Conservation (phyloP, 371 early-diverging fungal genomes). For the Actinomucor elegans region DNA sequence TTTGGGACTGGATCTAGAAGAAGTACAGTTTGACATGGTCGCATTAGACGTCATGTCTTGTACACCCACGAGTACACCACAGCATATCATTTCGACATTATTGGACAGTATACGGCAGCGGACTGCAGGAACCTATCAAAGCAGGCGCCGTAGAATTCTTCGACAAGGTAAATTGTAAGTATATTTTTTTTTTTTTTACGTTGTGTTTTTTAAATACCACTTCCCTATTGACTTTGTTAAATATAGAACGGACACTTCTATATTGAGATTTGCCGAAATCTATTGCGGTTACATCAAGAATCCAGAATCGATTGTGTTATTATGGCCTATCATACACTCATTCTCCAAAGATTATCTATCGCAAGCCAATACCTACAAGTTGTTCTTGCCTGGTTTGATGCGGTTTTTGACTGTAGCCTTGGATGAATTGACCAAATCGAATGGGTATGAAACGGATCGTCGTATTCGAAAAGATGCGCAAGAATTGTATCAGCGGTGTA, state of each 20-base stretch:
- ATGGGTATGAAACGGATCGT: constrained; percentile 59
- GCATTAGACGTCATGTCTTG: constrained; percentile 51
- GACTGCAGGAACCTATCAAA: constrained; percentile 49
- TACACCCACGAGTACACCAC: constrained; percentile 55
- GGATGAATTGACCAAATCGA: constrained; percentile 50
- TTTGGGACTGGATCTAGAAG: constrained; percentile 32
- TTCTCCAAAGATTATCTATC: constrained; percentile 69
- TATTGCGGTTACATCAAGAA: constrained; percentile 51
- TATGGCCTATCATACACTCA: constrained; percentile 66
- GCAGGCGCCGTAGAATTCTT: constrained; percentile 34
- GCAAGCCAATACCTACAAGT: constrained; percentile 62
- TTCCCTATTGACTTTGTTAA: too few species aligned
- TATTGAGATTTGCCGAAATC: constrained; percentile 61
- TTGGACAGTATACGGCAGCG: constrained; percentile 58
- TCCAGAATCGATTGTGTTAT: constrained; percentile 50
- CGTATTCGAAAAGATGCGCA: constrained; percentile 67
- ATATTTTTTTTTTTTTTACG: constrained; percentile 1
- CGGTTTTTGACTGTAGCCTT: constrained; percentile 62
- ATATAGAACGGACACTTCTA: constrained; percentile 60
- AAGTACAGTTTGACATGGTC: constrained; percentile 28
- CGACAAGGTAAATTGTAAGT: constrained; percentile 63
- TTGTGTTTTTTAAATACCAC: background rate
- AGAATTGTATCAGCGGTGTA: constrained; percentile 67
- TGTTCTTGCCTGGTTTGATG: constrained; percentile 53
- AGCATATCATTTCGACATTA: constrained; percentile 54